Conservation (phyloP, 257 asterid genomes). For the Echites panduratus region DNA sequence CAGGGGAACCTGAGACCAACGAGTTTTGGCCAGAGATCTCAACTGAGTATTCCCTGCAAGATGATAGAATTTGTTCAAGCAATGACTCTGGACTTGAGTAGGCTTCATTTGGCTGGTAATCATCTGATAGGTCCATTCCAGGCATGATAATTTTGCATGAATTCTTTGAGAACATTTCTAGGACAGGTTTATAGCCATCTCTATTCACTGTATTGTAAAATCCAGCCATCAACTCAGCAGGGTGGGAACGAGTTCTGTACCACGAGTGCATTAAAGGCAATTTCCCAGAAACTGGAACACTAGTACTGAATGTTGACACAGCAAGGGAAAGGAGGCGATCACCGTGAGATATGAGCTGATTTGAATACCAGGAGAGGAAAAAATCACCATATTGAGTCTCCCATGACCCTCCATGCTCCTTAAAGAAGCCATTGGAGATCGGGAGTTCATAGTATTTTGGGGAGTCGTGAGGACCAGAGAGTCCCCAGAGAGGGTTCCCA, state of each 20-base stretch:
- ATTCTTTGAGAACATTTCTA: slow-evolving; percentile 46
- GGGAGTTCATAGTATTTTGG: slow-evolving; percentile 44
- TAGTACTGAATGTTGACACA: slow-evolving; percentile 46
- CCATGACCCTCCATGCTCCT: slow-evolving; percentile 76
- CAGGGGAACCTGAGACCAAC: slow-evolving; percentile 26
- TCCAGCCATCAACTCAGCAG: slow-evolving; percentile 68
- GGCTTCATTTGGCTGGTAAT: slow-evolving; percentile 32
- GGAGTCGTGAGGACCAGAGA: slow-evolving; percentile 77
- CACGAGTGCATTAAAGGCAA: slow-evolving; percentile 50
- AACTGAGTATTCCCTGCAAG: slow-evolving; percentile 41
- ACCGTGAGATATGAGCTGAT: slow-evolving; percentile 54
- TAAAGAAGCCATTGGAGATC: slow-evolving; percentile 47
- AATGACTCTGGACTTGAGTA: slow-evolving; percentile 55
- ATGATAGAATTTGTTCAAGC: slow-evolving; percentile 36
- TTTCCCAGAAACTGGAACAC: slow-evolving; percentile 48
- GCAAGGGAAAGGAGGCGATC: slow-evolving; percentile 63
- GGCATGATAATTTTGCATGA: slow-evolving; percentile 53
- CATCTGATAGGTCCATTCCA: slow-evolving; percentile 59
- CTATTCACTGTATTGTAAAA: slow-evolving; percentile 54
- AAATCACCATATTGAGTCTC: slow-evolving; percentile 70
- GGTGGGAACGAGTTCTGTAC: slow-evolving; percentile 64
- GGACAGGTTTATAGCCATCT: slow-evolving; percentile 57
- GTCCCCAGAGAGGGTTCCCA: slow-evolving; percentile 80
- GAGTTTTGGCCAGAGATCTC: slow-evolving; percentile 52
- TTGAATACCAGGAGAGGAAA: slow-evolving; percentile 77